These are phyloP conservation scores for Backusella australiensis DNA, from an alignment of 192 early-diverging fungal species.

Conservation along the genomic window DNA sequence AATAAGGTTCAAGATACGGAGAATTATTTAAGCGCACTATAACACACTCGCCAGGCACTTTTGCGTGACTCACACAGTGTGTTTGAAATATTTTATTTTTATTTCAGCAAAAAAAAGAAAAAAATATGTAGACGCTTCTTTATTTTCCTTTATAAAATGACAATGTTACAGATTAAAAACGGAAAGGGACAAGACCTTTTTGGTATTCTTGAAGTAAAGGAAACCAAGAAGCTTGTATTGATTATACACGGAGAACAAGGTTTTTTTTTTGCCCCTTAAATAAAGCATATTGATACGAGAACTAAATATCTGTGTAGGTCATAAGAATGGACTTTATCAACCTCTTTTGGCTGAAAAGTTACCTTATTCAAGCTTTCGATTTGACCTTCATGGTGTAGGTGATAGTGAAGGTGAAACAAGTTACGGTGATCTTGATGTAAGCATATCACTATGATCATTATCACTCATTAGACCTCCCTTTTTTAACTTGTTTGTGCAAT, in stretches of 20 bases:
- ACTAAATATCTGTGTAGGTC: constrained; percentile 13
- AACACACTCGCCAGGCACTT: background rate
- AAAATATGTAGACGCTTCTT: background rate
- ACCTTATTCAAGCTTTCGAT: constrained; percentile 37
- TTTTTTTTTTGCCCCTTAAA: background rate
- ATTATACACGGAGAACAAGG: constrained; percentile 31
- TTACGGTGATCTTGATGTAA: background rate
- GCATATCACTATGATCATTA: background rate
- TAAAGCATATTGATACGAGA: background rate
- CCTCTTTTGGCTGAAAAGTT: constrained; percentile 29
- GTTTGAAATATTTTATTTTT: background rate
- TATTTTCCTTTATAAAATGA: constrained; percentile 12
- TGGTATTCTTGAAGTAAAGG: constrained; percentile 26
- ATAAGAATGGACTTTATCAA: constrained; percentile 40
- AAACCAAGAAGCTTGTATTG: constrained; percentile 16
- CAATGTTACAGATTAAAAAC: constrained; percentile 22
- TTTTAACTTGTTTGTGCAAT: background rate
- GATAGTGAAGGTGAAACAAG: constrained; percentile 29
- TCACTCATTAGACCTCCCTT: background rate
- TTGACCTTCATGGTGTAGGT: constrained; percentile 40
- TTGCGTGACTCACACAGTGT: background rate
- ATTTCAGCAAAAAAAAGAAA: background rate
- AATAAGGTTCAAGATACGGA: background rate
- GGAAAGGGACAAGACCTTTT: constrained; percentile 14
- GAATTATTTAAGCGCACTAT: background rate